A percentile compares a stretch with the other conserved stretches of the same genome.
These are phyloP conservation scores for Coemansia biformis DNA, from an alignment of 192 early-diverging fungal genomes.

Conservation along the genomic window DNA sequence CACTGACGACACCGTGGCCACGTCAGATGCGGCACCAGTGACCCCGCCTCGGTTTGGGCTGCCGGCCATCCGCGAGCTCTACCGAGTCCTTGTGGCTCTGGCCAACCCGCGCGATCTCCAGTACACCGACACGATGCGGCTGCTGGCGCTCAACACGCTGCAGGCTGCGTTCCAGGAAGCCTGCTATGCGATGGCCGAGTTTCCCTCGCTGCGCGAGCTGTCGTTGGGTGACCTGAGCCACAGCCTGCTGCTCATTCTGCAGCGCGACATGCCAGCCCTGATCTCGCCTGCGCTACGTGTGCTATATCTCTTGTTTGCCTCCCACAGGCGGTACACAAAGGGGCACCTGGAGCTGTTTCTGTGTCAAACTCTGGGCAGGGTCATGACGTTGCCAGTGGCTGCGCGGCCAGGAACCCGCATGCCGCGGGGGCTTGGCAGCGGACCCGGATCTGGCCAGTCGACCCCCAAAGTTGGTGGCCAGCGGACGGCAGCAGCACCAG, in stretches of 20 bases:
- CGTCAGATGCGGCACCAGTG: neutral
- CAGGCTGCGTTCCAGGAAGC: constrained; percentile 82
- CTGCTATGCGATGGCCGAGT: constrained; percentile 66
- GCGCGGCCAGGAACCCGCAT: constrained; percentile 31
- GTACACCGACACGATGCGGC: constrained; percentile 90
- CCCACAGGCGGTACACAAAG: constrained; percentile 35
- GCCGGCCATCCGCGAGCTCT: constrained; percentile 82
- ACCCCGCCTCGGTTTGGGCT: constrained; percentile 50
- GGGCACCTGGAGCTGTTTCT: constrained; percentile 49
- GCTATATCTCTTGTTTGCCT: constrained; percentile 49
- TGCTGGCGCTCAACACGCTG: constrained; percentile 84
- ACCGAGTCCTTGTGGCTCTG: constrained; percentile 84
- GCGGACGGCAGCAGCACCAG: constrained; percentile 5
- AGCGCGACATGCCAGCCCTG: constrained; percentile 25
- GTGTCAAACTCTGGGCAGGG: constrained; percentile 40
- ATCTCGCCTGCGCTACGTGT: constrained; percentile 48
- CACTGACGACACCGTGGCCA: too few species aligned
- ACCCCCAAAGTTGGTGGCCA: constrained; percentile 21
- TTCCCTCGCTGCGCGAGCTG: constrained; percentile 59
- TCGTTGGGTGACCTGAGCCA: constrained; percentile 81
- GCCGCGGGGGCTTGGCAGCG: constrained; percentile 10
- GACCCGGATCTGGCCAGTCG: constrained; percentile 4
- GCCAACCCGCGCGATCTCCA: constrained; percentile 84
- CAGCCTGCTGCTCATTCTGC: constrained; percentile 71
- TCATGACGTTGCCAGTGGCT: constrained; percentile 30